These are phyloP conservation scores for Diplogelasinospora grovesii DNA, from an alignment of 495 filamentous ascomycete genomes.

Conservation along the genomic window DNA sequence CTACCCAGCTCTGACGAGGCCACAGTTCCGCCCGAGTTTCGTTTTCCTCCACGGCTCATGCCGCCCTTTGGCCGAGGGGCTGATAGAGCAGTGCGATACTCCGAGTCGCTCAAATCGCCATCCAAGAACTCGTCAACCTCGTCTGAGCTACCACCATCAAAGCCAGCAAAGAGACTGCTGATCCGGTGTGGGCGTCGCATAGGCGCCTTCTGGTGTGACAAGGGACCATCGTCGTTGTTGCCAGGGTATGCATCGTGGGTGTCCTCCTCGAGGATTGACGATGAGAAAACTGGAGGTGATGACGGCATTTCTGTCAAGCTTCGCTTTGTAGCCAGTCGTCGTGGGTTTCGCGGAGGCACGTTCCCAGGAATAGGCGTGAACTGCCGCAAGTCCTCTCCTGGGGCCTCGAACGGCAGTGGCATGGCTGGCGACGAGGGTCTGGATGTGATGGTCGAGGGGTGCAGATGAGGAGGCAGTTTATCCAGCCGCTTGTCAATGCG, in stretches of 20 bases:
- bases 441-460: constrained; percentile 62
- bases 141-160: constrained; percentile 54
- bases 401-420: constrained; percentile 15
- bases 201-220: constrained; percentile 53
- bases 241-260: constrained; percentile 66
- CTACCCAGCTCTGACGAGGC: constrained; percentile 31
- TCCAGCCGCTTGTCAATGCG: constrained; percentile 65
- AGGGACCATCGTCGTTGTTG: constrained; percentile 74
- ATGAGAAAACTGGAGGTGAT: constrained; percentile 33
- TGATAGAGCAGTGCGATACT: constrained; percentile 57
- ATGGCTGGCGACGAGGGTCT: constrained; percentile 45
- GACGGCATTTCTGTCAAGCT: constrained; percentile 42
- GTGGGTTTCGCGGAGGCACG: constrained; percentile 46
- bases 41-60: constrained; percentile 27
- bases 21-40: constrained; percentile 21
- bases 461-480: constrained; percentile 68
- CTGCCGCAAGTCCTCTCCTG: constrained; percentile 28
- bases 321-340: constrained; percentile 38
- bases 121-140: constrained; percentile 53
- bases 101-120: constrained; percentile 56
- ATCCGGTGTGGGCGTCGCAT: constrained; percentile 65
- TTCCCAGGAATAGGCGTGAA: constrained; percentile 47
- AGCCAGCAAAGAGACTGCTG: constrained; percentile 81
- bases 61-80: constrained; percentile 46
- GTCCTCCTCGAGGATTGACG: constrained; percentile 25